Base-by-base conservation (phyloP, 2,329 filamentous ascomycete genomes). In the Fusarium sororula region DNA sequence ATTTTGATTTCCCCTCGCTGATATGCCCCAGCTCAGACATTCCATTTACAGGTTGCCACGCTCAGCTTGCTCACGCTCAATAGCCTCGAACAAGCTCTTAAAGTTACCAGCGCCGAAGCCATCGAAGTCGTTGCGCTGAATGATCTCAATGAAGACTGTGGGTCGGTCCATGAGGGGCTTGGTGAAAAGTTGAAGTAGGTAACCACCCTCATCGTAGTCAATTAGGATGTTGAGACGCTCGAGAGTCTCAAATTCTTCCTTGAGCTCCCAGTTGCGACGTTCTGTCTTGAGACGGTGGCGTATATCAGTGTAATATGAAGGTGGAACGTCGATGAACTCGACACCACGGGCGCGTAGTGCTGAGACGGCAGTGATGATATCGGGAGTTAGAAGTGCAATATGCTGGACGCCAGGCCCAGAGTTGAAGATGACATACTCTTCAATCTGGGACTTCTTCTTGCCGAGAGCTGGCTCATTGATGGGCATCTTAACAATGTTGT, bases 91-190 rank as follows among this genome's bases (percentile, higher is more conserved):
- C 77, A 98, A 80, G 70, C 92, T 95, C 90, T 95, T 98, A 86
- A 98, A 98, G 83, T 98, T 98, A 3, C 96, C 96, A 0, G 95
- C 96, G 8, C 96, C 95, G 77, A 98, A 98, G 1, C 96, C 96
- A 38, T 93, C 91, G 82, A 98, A 98, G 73, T 94, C 91, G 78
- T 97, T 92, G 65, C 95, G 87, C 86, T 98, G 95, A 78, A 98
- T 98, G 78, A 98, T 97, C 88, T 98, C 96, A 73, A 98, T 91
- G 81, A 98, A 98, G 35, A 98, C 95, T 7, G 96, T 98, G 30
- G 96, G 96, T 18, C 96, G 91, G 83, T 98, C 95, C 92, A 98
- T 94, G 75, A 98, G 83, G 73, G 96, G 96, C 90, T 94, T 94
- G 38, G 92, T 94, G 82, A 94, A 94, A 39, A 94, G 85, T 84